phyloP scores from a whole-genome alignment of 805 yeast genomes.

The Metschnikowia matae region DNA sequence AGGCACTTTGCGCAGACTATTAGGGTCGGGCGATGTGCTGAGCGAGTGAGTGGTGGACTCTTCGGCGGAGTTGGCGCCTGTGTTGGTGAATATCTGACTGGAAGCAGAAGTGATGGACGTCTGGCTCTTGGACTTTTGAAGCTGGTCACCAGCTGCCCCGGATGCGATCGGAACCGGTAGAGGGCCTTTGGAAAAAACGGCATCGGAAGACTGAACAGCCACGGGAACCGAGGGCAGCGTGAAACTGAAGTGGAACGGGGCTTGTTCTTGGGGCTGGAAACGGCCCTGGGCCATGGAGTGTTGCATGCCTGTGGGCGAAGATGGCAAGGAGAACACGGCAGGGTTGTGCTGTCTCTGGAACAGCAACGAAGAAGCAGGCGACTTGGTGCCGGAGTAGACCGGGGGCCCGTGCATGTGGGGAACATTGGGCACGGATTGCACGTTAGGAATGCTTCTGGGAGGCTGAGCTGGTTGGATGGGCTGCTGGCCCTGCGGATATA shows the following conservation, averaged over 20 bases:
- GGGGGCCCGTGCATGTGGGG: constrained; percentile 4
- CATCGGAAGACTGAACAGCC: constrained; percentile 16
- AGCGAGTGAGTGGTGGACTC: constrained; percentile 27
- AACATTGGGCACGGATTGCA: constrained; percentile 11
- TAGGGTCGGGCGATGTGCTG: constrained; percentile 33
- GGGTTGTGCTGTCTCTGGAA: constrained; percentile 12
- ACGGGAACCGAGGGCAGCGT: not conserved
- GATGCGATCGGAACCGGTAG: not conserved
- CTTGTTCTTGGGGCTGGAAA: not conserved
- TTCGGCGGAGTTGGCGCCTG: constrained; percentile 23
- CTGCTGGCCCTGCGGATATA: constrained; percentile 2
- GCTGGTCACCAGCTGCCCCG: not conserved
- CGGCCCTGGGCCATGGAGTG: constrained; percentile 2
- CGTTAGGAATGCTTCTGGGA: constrained; percentile 1
- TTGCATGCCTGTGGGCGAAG: constrained; percentile 24
- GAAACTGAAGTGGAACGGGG: constrained; percentile 1
- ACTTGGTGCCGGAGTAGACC: not conserved
- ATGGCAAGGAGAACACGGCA: constrained; percentile 28
- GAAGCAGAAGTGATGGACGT: constrained; percentile 22
- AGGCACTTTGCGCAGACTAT: constrained; percentile 8
- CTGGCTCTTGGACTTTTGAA: constrained; percentile 26
- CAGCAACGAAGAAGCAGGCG: not conserved
- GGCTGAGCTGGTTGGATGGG: constrained; percentile 3
- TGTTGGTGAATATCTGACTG: constrained; percentile 24
- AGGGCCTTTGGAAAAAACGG: constrained; percentile 6